phyloP scores from a whole-genome alignment of 345 rosid genomes.

The Isatis tinctoria region DNA sequence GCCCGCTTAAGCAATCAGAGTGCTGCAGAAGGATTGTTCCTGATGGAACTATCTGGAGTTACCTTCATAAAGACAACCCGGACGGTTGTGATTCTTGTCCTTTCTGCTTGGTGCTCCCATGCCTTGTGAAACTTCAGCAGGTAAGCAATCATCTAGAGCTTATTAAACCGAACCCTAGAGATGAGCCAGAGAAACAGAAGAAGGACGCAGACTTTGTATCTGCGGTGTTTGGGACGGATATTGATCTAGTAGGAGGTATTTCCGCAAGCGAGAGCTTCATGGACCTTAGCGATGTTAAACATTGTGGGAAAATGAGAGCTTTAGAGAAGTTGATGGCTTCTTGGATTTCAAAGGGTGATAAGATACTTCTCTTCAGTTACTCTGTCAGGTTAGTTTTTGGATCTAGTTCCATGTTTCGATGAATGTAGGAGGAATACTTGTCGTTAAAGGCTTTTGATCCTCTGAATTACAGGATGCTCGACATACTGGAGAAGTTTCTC shows the following conservation, averaged over 20 bases:
- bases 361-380: slow-evolving; percentile 90
- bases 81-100: slow-evolving; percentile 99
- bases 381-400: slow-evolving; percentile 66
- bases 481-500: slow-evolving; percentile 85
- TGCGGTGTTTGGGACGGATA: slow-evolving; percentile 75
- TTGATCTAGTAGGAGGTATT: slow-evolving; percentile 75
- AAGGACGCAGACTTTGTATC: slow-evolving; percentile 87
- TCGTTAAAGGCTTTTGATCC: background rate
- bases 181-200: slow-evolving; percentile 78
- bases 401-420: background rate
- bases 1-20: slow-evolving; percentile 84
- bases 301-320: slow-evolving; percentile 94
- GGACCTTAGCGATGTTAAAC: slow-evolving; percentile 71
- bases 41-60: slow-evolving; percentile 85
- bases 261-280: slow-evolving; percentile 71
- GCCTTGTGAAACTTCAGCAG: slow-evolving; percentile 62
- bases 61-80: slow-evolving; percentile 73
- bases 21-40: slow-evolving; percentile 89
- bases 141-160: slow-evolving; percentile 96
- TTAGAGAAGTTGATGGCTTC: slow-evolving; percentile 76
- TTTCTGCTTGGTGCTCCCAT: slow-evolving; percentile 91
- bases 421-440: background rate
- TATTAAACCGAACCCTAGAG: slow-evolving; percentile 87
- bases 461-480: slow-evolving; percentile 66
- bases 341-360: slow-evolving; percentile 85